Evolutionary conservation across 164 flowering plant species (phyloP), one percentile per base, ranked within the genome.

Genomic region (Magnolia officinalis): DNA sequence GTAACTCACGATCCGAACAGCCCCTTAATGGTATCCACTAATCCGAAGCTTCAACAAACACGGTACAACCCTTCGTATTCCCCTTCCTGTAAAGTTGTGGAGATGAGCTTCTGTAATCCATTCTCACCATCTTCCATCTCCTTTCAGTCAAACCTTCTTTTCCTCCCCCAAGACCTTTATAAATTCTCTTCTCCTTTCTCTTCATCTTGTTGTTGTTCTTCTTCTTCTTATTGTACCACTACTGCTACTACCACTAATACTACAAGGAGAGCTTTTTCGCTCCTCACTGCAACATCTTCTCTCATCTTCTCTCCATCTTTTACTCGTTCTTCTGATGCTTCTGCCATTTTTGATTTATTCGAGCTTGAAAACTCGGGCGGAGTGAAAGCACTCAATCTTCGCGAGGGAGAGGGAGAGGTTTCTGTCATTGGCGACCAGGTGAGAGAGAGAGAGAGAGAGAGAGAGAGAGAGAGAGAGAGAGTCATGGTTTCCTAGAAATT

Each of bases 351-450:
- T 8, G 84, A 85, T 10, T 87, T 89, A 82, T 78, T 63, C 19
- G 90, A 91, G 79, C 85, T 91, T 66, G 86, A 88, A 2, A 52
- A 80, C 68, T 88, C 95, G 1, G 90, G 89, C 58, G 95, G 91
- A 7, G 95, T 91, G 55, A 89, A 80, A 83, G 90, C 82, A 19
- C 73, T 91, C 79, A 90, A 91, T 76, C 88, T 91, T 67, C 89
- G 88, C 5, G 1, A 73, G 24, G 92, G 91, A 11, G 74, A 80
- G 8, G 92, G 88, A 5, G 81, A 78, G 23, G 52, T 77, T 50
- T 90, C 91, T 29, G 68, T 67, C 20, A 75, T 85, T 37, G 94
- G 92, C 14, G 94, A 90, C 79, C 87, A 83, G 91, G 92, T 89
- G 45, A 37, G 6, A 37, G 45, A 37, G 45, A 37, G 45, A 37